Evolutionary conservation across 345 rosid species (phyloP).

Genomic region (Rhizophora mangle): DNA sequence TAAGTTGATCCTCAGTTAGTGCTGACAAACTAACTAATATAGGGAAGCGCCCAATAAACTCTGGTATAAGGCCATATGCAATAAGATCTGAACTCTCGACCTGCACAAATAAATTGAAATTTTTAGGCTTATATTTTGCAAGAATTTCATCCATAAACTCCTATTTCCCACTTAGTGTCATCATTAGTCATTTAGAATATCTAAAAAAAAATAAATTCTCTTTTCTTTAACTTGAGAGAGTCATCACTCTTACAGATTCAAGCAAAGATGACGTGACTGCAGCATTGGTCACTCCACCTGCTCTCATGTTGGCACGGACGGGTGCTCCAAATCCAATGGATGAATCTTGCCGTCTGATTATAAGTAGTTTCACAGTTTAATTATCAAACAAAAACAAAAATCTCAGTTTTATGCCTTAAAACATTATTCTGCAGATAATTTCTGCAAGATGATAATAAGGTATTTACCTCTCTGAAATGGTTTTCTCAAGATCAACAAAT

Average conservation of each 20-base stretch:
- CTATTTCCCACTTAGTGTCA: neutral
- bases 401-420: constrained; percentile 10
- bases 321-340: constrained; percentile 99
- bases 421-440: neutral
- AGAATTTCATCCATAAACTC: constrained; percentile 11
- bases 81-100: constrained; percentile 90
- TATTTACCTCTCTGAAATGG: constrained; percentile 83
- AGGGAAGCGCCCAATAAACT: constrained; percentile 93
- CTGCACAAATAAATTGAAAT: constrained; percentile 37
- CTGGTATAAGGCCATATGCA: constrained; percentile 96
- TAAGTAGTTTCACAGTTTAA: neutral
- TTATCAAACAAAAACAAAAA: neutral
- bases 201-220: neutral
- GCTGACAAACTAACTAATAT: constrained; percentile 87
- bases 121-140: constrained; percentile 4
- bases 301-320: constrained; percentile 91
- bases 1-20: constrained; percentile 87
- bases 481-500: constrained; percentile 86
- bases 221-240: neutral
- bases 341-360: constrained; percentile 76
- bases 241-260: constrained; percentile 60
- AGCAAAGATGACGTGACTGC: constrained; percentile 79
- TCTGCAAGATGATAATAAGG: neutral
- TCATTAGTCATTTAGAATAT: neutral
- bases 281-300: constrained; percentile 62